Percentiles rank a stretch among this genome's conserved stretches.
Evolutionary conservation across 2,329 filamentous ascomycete species (phyloP).

Genomic region (Verticillium isaacii): DNA sequence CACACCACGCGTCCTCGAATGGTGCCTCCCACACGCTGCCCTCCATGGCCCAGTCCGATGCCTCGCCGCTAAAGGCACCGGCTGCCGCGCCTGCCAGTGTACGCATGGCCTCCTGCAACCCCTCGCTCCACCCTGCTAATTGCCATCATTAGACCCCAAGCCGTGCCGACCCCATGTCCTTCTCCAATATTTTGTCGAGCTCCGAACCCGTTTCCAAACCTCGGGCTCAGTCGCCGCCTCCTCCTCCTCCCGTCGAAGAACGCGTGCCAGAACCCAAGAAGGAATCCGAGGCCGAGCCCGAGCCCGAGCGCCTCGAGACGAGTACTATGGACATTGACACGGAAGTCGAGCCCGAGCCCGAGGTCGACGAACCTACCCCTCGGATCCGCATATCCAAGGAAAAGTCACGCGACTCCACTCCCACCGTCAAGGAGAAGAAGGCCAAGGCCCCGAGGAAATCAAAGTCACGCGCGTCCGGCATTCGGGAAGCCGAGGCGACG

Average conservation of each 20-base stretch:
- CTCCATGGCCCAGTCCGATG: slow-evolving; percentile 31
- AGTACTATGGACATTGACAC: slow-evolving; percentile 21
- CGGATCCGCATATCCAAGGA: slow-evolving; percentile 4
- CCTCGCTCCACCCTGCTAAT: slow-evolving; percentile 4
- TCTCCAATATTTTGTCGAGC: slow-evolving; percentile 88
- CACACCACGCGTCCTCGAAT: slow-evolving; percentile 32
- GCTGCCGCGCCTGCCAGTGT: slow-evolving; percentile 29
- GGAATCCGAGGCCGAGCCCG: slow-evolving; percentile 15
- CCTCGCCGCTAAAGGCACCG: slow-evolving; percentile 33
- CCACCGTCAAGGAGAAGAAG: slow-evolving; percentile 16
- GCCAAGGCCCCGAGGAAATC: slow-evolving; percentile 29
- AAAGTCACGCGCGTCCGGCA: slow-evolving; percentile 46
- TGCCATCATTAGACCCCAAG: slow-evolving; percentile 25
- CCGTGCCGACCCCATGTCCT: slow-evolving; percentile 86
- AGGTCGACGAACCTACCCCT: background rate
- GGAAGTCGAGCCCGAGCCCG: slow-evolving; percentile 11
- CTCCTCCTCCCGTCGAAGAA: slow-evolving; percentile 19
- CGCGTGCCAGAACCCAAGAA: slow-evolving; percentile 9
- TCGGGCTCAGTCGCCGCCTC: slow-evolving; percentile 28
- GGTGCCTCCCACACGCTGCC: slow-evolving; percentile 29
- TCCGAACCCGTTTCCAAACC: slow-evolving; percentile 58
- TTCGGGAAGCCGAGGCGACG: slow-evolving; percentile 42
- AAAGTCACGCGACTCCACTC: slow-evolving; percentile 10
- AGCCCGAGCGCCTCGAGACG: slow-evolving; percentile 24
- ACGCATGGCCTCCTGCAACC: slow-evolving; percentile 16